phyloP scores from a whole-genome alignment of 306 rosid species.

The Lathyrus sativus region DNA sequence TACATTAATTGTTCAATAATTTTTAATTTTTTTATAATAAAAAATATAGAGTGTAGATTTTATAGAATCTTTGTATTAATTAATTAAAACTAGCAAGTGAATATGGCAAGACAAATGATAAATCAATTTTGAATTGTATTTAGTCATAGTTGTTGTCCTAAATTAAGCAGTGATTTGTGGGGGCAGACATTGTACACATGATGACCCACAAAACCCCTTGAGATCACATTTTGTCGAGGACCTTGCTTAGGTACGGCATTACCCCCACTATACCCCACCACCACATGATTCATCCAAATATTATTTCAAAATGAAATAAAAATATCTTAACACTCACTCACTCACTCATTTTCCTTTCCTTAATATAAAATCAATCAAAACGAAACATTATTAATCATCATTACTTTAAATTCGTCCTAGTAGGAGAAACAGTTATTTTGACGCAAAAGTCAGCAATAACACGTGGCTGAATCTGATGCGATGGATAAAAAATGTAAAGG shows the following conservation, averaged over 20 bases:
- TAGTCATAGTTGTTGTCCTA: slow-evolving; percentile 29
- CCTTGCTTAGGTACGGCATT: slow-evolving; percentile 38
- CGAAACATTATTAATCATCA: neutral
- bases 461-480: slow-evolving; percentile 41
- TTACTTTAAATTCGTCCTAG: too few relatives aligned
- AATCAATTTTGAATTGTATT: neutral
- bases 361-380: neutral
- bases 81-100: neutral
- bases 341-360: neutral
- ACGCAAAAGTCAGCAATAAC: slow-evolving; percentile 28
- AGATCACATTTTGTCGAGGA: slow-evolving; percentile 40
- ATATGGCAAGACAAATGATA: neutral
- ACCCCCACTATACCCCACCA: slow-evolving; percentile 3
- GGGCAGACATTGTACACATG: slow-evolving; percentile 23
- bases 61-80: neutral
- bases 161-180: slow-evolving; percentile 45
- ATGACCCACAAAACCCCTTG: slow-evolving; percentile 45
- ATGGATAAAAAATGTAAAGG: slow-evolving; percentile 37
- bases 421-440: neutral
- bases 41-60: too few relatives aligned
- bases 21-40: too few relatives aligned
- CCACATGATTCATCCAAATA: slow-evolving; percentile 44
- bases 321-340: slow-evolving; percentile 20
- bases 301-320: neutral
- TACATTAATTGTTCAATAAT: too few relatives aligned